Base-by-base conservation (phyloP, 1,284 basidiomycete genomes). In the Athelia psychrophila region DNA sequence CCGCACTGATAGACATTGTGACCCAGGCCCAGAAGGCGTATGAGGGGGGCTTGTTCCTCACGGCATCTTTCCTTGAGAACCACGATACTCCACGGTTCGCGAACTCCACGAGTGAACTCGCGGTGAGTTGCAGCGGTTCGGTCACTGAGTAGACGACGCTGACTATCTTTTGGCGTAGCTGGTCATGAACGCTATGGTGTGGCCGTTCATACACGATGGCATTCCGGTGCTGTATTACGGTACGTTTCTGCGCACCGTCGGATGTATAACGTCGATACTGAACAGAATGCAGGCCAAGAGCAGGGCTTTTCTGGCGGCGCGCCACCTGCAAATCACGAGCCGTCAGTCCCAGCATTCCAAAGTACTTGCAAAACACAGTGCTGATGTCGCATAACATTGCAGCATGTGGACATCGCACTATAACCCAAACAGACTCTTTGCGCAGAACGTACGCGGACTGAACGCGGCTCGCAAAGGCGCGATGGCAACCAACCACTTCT, bases 31-130 rank as follows among this genome's bases (percentile, higher is more conserved):
- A 83, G 56, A 58, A 64, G 3, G 62, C 73, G 23, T 83, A 83
- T 58, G 71, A 75, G 53, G 61, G 64, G 44, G 76, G 81, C 47
- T 61, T 75, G 2, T 75, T 76, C 27, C 61, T 79, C 42, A 72
- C 84, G 0, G 88, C 85, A n/a, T 84, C 86, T 40, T 92, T 92
- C 72, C 68, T 91, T 40, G 90, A 92, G 67, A 91, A 91, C 66
- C 89, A 91, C 58, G 89, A 92, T 63, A 72, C 89, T 49, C 81
- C 88, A 2, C 76, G 89, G 36, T 88, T 87, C 70, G 71, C 76
- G 49, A 80, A 79, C 56, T 61, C 70, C 38, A 81, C 73, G 5
- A 60, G 65, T 20, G 81, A 83, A 64, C 66, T 60, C 12, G 72
- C 64, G 65, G 71, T 75, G 27, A 63, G 70, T 46, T 12, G 72